Evolutionary conservation across 148 eudicot genomes (phyloP), one percentile per base, ranked within the genome.

Genomic region (Cornus kousa): DNA sequence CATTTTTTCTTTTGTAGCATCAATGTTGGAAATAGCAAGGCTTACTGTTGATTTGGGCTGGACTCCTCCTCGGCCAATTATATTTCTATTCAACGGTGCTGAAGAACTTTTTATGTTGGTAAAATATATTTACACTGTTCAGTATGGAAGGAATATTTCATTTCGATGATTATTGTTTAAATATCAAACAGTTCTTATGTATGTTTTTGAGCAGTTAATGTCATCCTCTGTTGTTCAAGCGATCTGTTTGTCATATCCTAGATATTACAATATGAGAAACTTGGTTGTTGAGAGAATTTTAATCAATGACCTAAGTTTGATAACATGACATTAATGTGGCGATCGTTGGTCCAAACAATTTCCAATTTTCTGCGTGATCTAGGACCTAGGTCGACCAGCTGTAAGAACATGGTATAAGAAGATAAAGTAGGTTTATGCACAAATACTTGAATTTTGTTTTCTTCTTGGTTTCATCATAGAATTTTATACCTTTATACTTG

Each of bases 91-190:
- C 85, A 96, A 96, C 80, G 99, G 99, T 9, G 99, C 98, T 24
- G 99, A 96, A 91, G 99, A 96, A 86, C 90, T 93, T 73, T 96
- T 94, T 87, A 85, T 96, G 99, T 78, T 96, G 94, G 99, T 96
- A 87, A 83, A 90, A 67, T 32, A 67, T 32, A 32, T 50, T 71
- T 82, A 10, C 59, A 22, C n/a, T 75, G 20, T 53, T 65, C 5
- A 33, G 28, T 16, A 73, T 62, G 31, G 60, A 59, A 13, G 57
- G 43, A 57, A 48, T 23, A 66, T 31, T 76, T 37, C 48, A 33
- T 3, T 16, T 59, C 62, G 73, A 7, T 37, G 72, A 19, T 68
- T 20, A 16, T 40, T 76, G 22, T 48, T 66, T 24, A 37, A 76
- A 57, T 46, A 10, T 67, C 57, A 39, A 70, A 32, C 19, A 68